Base-by-base conservation (phyloP, 2,329 filamentous ascomycete species). In the Neofusicoccum ribis region DNA sequence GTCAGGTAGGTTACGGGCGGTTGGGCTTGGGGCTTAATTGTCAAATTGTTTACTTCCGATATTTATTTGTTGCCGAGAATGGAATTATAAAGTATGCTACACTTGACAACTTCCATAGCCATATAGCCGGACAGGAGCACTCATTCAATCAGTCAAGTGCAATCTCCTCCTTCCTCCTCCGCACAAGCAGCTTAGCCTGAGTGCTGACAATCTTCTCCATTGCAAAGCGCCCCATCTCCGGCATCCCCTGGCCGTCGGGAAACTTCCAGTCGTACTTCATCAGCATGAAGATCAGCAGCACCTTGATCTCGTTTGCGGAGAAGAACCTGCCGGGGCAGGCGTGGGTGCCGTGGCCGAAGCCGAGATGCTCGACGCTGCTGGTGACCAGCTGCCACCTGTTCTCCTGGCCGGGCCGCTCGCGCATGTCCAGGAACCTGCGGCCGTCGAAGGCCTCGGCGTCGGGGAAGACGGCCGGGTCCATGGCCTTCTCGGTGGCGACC, bases 281-380 rank as follows among this genome's bases (percentile, higher is more conserved):
- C 34, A 54, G 34, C 50, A 54, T 5, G 50, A 54, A 54, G 11
- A 71, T 68, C 3, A 76, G 37, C 9, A 75, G 69, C 69, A 76
- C 71, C 66, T 76, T 76, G 47, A 76, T 74, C 66, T 76, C 72
- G 44, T 72, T 72, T 1, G 69, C 64, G 0, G 74, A 73, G 17
- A 76, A 76, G 67, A 75, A 75, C 4, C 74, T 67, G 0, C 74
- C 74, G 1, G 74, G 73, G 36, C 74, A 76, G 1, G 73, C 71
- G 61, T 76, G 73, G 1, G 67, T 56, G 3, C 74, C 74, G 54
- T 75, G 75, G 0, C 74, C 74, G 56, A 73, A 76, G 3, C 74
- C 62, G 15, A 46, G 34, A 17, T 49, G 31, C 43, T 61, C 36
- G 4, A 27, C 34, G 27, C 43, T 47, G 7, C 44, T 47, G 9